These are phyloP conservation scores for Schrenkiella parvula DNA, from an alignment of 345 rosid genomes.

Conservation along the genomic window DNA sequence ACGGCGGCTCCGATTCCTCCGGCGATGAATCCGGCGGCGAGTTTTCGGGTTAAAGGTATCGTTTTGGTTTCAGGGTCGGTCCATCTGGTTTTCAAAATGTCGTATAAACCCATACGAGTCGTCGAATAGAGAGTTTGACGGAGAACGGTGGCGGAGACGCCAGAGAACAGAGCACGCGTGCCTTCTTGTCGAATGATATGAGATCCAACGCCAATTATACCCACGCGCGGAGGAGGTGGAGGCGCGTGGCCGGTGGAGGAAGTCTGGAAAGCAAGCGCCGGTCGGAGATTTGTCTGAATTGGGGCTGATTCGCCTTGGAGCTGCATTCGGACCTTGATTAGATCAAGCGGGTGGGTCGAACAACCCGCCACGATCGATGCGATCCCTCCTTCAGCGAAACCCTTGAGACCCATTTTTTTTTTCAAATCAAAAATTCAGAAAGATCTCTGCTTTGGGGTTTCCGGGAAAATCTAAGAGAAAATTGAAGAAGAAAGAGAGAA, in stretches of 20 bases:
- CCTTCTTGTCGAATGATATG: slow-evolving; percentile 58
- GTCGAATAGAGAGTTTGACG: slow-evolving; percentile 84
- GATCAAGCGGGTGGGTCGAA: slow-evolving; percentile 82
- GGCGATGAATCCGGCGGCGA: slow-evolving; percentile 63
- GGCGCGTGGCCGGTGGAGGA: slow-evolving; percentile 33
- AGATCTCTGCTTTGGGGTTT: not conserved
- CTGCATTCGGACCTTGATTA: slow-evolving; percentile 88
- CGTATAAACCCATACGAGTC: slow-evolving; percentile 87
- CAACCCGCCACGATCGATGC: slow-evolving; percentile 81
- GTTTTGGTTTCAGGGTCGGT: slow-evolving; percentile 55
- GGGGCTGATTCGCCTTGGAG: slow-evolving; percentile 68
- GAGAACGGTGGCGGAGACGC: slow-evolving; percentile 82
- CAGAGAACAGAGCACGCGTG: slow-evolving; percentile 61
- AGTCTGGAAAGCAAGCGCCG: slow-evolving; percentile 58
- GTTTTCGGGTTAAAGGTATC: slow-evolving; percentile 52
- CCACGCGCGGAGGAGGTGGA: slow-evolving; percentile 45
- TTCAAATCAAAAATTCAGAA: not conserved
- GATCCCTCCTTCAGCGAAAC: slow-evolving; percentile 85
- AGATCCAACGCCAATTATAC: slow-evolving; percentile 54
- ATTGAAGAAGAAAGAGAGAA: not conserved
- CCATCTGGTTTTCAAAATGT: slow-evolving; percentile 64
- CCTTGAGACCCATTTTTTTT: slow-evolving; percentile 61
- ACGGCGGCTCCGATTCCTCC: slow-evolving; percentile 81
- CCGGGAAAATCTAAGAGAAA: slow-evolving; percentile 2
- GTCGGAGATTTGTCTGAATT: slow-evolving; percentile 47